phyloP scores from a whole-genome alignment of 2,329 filamentous ascomycete species.

The Alternaria brassicae region DNA sequence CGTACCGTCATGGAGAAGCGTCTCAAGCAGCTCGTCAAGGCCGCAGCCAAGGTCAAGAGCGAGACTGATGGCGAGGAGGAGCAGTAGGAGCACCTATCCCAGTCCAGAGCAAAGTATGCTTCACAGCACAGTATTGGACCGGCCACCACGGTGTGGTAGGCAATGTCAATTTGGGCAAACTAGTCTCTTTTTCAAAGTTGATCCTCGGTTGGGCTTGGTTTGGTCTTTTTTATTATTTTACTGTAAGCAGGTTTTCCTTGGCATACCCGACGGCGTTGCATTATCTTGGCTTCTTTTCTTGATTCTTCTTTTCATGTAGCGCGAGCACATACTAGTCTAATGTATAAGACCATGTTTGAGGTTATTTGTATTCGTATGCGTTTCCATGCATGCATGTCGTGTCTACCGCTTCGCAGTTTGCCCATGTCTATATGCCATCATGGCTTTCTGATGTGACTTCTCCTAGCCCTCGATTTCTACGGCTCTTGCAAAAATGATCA shows the following conservation, averaged over 20 bases:
- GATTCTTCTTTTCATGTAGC: not conserved
- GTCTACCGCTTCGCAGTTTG: too few relatives aligned
- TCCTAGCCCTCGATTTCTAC: not conserved
- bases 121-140: not conserved
- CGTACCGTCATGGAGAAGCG: constrained; percentile 79
- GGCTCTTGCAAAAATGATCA: not conserved
- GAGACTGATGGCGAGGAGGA: constrained; percentile 3
- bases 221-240: not conserved
- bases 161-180: not conserved
- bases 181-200: not conserved
- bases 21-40: constrained; percentile 70
- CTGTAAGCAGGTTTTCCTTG: constrained; percentile 6
- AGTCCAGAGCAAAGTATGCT: not conserved
- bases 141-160: not conserved
- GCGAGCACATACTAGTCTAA: constrained; percentile 11
- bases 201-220: too few relatives aligned
- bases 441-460: too few relatives aligned
- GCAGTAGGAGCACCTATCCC: not conserved
- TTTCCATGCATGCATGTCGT: not conserved
- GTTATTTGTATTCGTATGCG: not conserved
- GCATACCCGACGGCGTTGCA: constrained; percentile 17
- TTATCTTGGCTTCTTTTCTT: not conserved
- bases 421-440: too few relatives aligned
- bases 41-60: constrained; percentile 25
- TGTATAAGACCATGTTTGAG: not conserved